Evolutionary conservation across 1,284 basidiomycete species (phyloP).

Genomic region (Microbotryomycetes sp.): DNA sequence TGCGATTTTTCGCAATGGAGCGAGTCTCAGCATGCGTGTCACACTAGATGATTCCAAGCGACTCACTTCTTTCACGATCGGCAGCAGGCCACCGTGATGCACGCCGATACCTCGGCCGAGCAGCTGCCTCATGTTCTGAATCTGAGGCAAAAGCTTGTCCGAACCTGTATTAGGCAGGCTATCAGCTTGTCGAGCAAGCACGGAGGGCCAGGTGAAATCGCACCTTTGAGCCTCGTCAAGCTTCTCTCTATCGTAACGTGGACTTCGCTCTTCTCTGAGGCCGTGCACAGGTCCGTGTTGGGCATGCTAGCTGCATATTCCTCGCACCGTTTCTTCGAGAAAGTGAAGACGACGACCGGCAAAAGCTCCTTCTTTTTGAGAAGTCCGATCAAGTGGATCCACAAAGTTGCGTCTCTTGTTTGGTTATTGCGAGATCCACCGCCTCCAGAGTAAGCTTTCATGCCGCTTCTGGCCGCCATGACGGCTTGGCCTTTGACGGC

Average conservation of each 20-base stretch:
- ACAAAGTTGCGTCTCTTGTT: constrained; percentile 66
- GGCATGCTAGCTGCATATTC: constrained; percentile 87
- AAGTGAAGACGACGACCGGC: constrained; percentile 93
- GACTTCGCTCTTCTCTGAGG: constrained; percentile 88
- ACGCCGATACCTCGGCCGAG: constrained; percentile 90
- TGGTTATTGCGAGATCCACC: constrained; percentile 54
- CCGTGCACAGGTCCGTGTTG: constrained; percentile 78
- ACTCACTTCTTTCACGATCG: constrained; percentile 89
- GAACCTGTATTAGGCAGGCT: constrained; percentile 52
- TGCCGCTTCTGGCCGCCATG: constrained; percentile 48
- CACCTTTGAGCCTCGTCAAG: constrained; percentile 80
- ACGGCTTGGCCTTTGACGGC: constrained; percentile 48
- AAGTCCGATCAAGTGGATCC: constrained; percentile 83
- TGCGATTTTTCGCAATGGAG: neutral
- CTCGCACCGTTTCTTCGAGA: constrained; percentile 95
- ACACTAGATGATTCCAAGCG: neutral
- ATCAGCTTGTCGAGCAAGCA: neutral
- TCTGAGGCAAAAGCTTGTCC: constrained; percentile 92
- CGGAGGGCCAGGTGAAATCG: neutral
- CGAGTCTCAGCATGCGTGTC: neutral
- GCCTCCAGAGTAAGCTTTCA: constrained; percentile 25
- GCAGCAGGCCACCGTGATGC: constrained; percentile 92
- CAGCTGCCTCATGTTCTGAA: constrained; percentile 81
- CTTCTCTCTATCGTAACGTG: constrained; percentile 92
- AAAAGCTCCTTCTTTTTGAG: constrained; percentile 78